Conservation (phyloP, 371 early-diverging fungal species). For the Mortierella sp. region DNA sequence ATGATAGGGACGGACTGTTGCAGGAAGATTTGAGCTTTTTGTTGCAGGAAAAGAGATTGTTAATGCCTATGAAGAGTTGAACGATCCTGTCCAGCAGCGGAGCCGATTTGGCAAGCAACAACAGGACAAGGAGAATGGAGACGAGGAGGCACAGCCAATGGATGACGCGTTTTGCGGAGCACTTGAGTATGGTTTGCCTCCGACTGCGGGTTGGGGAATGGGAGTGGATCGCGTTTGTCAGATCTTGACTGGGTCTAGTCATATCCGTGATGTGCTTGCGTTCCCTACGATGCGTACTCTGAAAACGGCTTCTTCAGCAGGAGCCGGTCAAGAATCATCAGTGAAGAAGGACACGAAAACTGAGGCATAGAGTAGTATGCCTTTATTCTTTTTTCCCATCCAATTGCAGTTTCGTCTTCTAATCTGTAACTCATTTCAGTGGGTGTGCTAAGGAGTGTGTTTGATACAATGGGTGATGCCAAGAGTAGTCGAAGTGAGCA, state of each 20-base stretch:
- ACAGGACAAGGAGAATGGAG: constrained; percentile 48
- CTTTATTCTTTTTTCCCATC: no score
- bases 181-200: constrained; percentile 96
- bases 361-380: no score
- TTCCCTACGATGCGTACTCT: constrained; percentile 73
- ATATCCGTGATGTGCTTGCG: constrained; percentile 93
- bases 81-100: constrained; percentile 97
- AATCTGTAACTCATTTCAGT: no score
- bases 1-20: constrained; percentile 57
- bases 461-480: no score
- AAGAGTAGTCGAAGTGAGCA: no score
- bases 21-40: constrained; percentile 95
- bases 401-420: no score
- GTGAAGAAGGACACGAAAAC: no score
- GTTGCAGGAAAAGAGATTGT: constrained; percentile 93
- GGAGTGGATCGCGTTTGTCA: constrained; percentile 96
- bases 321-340: no score
- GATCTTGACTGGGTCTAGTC: constrained; percentile 84
- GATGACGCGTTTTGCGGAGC: constrained; percentile 92
- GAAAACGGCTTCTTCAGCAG: constrained; percentile 2
- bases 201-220: constrained; percentile 99
- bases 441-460: no score
- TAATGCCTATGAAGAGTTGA: constrained; percentile 99
- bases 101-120: constrained; percentile 82
- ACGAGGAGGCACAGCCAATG: constrained; percentile 57